Evolutionary conservation across 2,329 filamentous ascomycete genomes (phyloP), one percentile per base, ranked within the genome.

Genomic region (Mariannaea sp.): DNA sequence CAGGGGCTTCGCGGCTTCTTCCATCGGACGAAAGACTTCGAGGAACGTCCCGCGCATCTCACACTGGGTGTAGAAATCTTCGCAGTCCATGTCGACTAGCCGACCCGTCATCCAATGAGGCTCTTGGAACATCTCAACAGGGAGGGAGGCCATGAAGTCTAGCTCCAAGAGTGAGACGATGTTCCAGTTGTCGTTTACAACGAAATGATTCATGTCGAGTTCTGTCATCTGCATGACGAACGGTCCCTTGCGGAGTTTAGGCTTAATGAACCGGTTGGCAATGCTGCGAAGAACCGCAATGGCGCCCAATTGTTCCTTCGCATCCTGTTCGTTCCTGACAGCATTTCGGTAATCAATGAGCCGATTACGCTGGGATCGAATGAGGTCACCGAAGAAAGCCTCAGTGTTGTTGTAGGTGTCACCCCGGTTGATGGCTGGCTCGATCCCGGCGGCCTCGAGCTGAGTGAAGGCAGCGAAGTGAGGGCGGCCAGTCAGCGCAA

Each of bases 141-240:
- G 68, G 22, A 65, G 58, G 12, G 67, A 55, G 55, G 60, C 67
- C 22, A 68, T 55, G 68, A 66, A 71, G 48, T 71, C 70, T 29
- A 67, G 61, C 50, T 73, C 68, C n/a, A 71, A 65, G 3, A 71
- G 36, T 47, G 59, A 59, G 10, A 61, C 69, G 39, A 72, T 59
- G 45, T 72, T 70, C 67, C 67, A 69, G 30, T 70, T 40, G 39
- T 66, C 49, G 45, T 73, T 68, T 19, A 71, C 65, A 33, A 71
- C 61, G 33, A 73, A 65, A 43, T 72, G 71, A 33, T 64, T 65
- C 27, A 42, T 52, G 58, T 71, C 64, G 17, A 71, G 47, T 50
- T 72, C 67, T 16, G 66, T 69, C 41, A 71, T 44, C 29, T 60
- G 55, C n/a, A 70, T 57, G 45, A 49, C 16, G 53, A 65, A 70